Conservation (phyloP, 176 grass and related monocot genomes). For the Cenchrus fungigraminus region DNA sequence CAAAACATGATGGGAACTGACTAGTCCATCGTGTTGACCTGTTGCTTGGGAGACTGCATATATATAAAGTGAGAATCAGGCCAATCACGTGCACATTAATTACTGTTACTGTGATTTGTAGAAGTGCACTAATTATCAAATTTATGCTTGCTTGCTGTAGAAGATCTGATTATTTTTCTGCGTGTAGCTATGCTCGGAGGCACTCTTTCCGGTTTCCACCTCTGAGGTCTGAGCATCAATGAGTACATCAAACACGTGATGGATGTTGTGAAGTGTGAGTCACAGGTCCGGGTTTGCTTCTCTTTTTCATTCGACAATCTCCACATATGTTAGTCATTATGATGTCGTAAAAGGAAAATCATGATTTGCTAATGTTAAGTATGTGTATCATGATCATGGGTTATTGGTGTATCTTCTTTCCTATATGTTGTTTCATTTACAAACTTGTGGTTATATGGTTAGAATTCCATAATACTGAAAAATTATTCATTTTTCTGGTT, state of each 20-base stretch:
- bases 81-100: background rate
- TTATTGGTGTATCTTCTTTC: background rate
- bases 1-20: background rate
- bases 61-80: slow-evolving; percentile 66
- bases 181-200: slow-evolving; percentile 85
- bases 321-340: background rate
- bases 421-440: slow-evolving; percentile 11
- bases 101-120: background rate
- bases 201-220: slow-evolving; percentile 88
- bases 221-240: slow-evolving; percentile 86
- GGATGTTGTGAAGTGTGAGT: slow-evolving; percentile 93
- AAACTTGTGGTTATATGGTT: slow-evolving; percentile 30
- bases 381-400: background rate
- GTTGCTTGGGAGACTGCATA: slow-evolving; percentile 95
- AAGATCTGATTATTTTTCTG: slow-evolving; percentile 39
- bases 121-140: slow-evolving; percentile 1
- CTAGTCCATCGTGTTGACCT: background rate
- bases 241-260: slow-evolving; percentile 92
- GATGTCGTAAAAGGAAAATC: background rate
- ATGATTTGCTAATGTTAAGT: background rate
- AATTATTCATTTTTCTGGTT: background rate
- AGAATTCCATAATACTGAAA: background rate
- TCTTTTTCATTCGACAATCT: slow-evolving; percentile 16
- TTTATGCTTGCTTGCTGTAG: slow-evolving; percentile 23
- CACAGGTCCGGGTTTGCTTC: slow-evolving; percentile 65